phyloP scores from a whole-genome alignment of 2,329 filamentous ascomycete species.

The Xylariaceae sp. region DNA sequence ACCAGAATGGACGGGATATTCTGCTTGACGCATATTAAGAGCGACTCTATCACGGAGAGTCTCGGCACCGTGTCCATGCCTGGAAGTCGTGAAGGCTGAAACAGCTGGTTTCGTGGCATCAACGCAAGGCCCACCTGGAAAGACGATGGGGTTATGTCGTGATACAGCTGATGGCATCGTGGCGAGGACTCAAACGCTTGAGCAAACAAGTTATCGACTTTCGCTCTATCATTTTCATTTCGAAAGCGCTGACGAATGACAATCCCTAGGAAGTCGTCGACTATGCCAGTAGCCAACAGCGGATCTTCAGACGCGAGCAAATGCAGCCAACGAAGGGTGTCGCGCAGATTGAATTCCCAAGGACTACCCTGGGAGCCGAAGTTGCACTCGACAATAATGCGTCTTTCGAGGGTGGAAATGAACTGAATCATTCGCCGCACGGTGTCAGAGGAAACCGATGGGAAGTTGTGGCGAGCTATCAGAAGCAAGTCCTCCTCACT shows the following conservation, averaged over 20 bases:
- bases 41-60: conserved; percentile 70
- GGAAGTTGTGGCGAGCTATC: conserved; percentile 75
- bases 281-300: conserved; percentile 51
- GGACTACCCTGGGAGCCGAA: conserved; percentile 64
- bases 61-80: conserved; percentile 44
- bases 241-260: conserved; percentile 87
- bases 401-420: conserved; percentile 69
- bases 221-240: conserved; percentile 55
- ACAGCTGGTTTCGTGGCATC: conserved; percentile 50
- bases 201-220: conserved; percentile 59
- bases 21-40: conserved; percentile 80
- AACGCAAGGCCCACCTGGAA: conserved; percentile 76
- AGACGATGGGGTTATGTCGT: conserved; percentile 57
- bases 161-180: conserved; percentile 58
- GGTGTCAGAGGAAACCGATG: conserved; percentile 48
- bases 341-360: conserved; percentile 93
- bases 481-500: conserved; percentile 69
- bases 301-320: conserved; percentile 55
- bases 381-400: conserved; percentile 51
- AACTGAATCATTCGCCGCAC: conserved; percentile 67
- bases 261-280: conserved; percentile 70
- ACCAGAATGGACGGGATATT: conserved; percentile 85
- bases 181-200: conserved; percentile 50
- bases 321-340: conserved; percentile 81
- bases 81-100: conserved; percentile 45